Conservation (phyloP, 768 basidiomycete species). For the Tricholoma matsutake region DNA sequence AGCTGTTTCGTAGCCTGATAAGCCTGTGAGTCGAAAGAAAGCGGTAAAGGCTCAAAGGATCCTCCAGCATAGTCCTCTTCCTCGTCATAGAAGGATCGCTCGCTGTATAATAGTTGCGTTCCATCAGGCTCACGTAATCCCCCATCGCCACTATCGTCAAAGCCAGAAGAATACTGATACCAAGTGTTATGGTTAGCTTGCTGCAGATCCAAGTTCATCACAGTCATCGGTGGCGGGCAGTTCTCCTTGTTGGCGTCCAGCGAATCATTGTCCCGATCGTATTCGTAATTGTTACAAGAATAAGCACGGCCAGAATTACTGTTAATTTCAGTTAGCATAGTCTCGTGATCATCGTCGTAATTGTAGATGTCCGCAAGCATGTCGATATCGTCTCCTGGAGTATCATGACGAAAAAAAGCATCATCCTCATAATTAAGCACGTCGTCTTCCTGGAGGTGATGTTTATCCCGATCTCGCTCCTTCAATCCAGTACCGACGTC, state of each 20-base stretch:
- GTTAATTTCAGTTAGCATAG: background rate
- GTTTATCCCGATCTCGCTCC: background rate
- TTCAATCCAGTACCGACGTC: background rate
- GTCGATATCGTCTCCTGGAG: background rate
- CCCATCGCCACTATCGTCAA: background rate
- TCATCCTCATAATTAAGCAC: conserved; percentile 4
- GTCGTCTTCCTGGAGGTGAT: background rate
- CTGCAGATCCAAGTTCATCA: background rate
- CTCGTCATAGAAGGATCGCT: background rate
- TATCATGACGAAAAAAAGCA: background rate
- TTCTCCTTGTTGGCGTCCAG: conserved; percentile 8
- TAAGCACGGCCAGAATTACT: background rate
- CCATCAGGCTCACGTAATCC: background rate
- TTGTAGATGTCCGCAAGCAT: background rate
- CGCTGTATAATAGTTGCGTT: background rate
- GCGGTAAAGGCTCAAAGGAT: conserved; percentile 8
- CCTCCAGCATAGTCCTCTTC: conserved; percentile 10
- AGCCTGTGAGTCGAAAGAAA: conserved; percentile 11
- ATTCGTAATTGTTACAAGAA: background rate
- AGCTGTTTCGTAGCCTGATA: conserved; percentile 2
- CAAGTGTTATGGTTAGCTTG: background rate
- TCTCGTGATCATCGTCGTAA: background rate
- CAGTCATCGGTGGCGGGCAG: background rate
- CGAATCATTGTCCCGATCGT: background rate
- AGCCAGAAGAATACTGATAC: background rate